Percentiles rank a stretch among this genome's conserved stretches.
Conservation (phyloP, 2,329 filamentous ascomycete species). For the Chaetomiaceae sp. region DNA sequence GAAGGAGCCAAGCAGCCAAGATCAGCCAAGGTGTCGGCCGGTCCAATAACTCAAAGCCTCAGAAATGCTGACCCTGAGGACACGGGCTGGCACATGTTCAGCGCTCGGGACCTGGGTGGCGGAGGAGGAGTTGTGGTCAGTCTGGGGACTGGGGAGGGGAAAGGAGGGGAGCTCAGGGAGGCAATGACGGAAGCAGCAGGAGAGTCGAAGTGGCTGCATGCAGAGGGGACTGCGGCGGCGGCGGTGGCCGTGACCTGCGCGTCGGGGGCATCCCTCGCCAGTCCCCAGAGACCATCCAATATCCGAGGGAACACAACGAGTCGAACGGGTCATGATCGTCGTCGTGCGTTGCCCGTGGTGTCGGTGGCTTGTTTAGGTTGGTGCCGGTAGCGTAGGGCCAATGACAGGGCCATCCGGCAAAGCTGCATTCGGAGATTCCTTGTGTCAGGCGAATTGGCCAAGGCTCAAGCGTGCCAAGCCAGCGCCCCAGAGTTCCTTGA, state of each 20-base stretch:
- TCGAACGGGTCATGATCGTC: slow-evolving; percentile 3
- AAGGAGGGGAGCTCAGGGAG: not conserved
- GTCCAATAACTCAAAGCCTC: not conserved
- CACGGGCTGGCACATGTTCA: not conserved
- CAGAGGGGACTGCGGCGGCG: not conserved
- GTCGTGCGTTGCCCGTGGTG: not conserved
- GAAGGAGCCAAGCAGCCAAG: not conserved
- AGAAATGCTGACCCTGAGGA: not conserved
- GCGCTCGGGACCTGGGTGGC: not conserved
- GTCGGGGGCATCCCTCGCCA: not conserved
- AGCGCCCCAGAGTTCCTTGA: slow-evolving; percentile 8
- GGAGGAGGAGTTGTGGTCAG: not conserved
- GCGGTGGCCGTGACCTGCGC: not conserved
- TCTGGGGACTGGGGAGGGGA: not conserved
- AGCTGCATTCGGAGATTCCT: slow-evolving; percentile 11
- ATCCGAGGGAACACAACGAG: slow-evolving; percentile 4
- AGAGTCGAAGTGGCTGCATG: not conserved
- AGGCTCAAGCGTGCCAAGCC: slow-evolving; percentile 9
- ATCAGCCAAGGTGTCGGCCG: too few relatives aligned
- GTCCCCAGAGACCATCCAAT: too few relatives aligned
- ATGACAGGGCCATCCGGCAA: slow-evolving; percentile 2
- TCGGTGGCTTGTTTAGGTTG: slow-evolving; percentile 11
- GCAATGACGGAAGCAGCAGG: slow-evolving; percentile 1
- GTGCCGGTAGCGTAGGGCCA: slow-evolving; percentile 4
- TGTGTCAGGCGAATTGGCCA: slow-evolving; percentile 17